phyloP scores from a whole-genome alignment of 2,329 filamentous ascomycete genomes.

The Ceratocystis eucalypticola region DNA sequence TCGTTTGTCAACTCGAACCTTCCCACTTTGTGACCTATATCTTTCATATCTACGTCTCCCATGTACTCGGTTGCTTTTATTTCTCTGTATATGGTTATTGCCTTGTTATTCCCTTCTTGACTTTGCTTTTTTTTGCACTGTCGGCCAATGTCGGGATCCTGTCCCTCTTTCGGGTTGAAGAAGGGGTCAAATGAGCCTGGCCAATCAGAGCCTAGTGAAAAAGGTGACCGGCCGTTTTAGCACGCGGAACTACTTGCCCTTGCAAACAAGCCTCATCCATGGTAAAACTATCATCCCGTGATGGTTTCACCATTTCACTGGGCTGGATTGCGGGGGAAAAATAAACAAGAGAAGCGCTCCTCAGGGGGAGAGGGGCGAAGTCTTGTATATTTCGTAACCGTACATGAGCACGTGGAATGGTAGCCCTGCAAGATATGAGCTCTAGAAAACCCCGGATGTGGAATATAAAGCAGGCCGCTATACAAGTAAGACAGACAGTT shows the following conservation, averaged over 20 bases:
- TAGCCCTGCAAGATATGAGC: too few relatives aligned
- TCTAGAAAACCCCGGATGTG: too few relatives aligned
- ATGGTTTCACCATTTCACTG: slow-evolving; percentile 3
- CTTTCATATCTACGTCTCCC: not conserved
- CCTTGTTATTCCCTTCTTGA: not conserved
- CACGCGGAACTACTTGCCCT: not conserved
- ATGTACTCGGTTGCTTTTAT: not conserved
- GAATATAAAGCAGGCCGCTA: not conserved
- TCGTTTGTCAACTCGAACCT: not conserved
- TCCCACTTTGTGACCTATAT: not conserved
- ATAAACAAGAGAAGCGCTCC: not conserved
- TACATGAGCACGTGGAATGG: too few relatives aligned
- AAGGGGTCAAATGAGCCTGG: not conserved
- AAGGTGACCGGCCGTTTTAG: not conserved
- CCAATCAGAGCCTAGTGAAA: slow-evolving; percentile 1
- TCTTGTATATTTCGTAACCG: not conserved
- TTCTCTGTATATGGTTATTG: not conserved
- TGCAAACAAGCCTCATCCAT: not conserved
- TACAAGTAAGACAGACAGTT: not conserved
- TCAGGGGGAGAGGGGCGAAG: not conserved
- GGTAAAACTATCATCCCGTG: not conserved
- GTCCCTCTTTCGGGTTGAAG: not conserved
- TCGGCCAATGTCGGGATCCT: slow-evolving; percentile 2
- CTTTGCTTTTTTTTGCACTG: not conserved
- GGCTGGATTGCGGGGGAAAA: slow-evolving; percentile 3